These are phyloP conservation scores for Skeletonema costatum DNA, from an alignment of 108 stramenopile species.

Conservation along the genomic window DNA sequence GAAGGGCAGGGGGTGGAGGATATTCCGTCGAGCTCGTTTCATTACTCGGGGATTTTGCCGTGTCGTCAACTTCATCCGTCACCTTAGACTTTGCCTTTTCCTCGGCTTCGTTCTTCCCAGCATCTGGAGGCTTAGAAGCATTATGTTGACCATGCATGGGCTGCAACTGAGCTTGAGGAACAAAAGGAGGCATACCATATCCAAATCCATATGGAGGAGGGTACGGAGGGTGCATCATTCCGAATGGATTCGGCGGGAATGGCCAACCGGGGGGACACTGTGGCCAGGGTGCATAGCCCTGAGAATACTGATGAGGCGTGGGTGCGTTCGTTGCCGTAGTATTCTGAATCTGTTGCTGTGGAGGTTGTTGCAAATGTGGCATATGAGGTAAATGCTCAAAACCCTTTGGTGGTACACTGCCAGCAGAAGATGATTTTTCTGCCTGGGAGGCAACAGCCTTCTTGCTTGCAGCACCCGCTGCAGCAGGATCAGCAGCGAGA, in stretches of 20 bases:
- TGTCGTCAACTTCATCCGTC: too few relatives aligned
- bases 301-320: neutral
- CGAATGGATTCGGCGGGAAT: neutral
- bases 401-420: neutral
- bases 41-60: too few relatives aligned
- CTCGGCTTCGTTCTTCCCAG: too few relatives aligned
- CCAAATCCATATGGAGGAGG: neutral
- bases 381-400: neutral
- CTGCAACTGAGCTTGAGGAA: neutral
- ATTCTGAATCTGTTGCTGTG: neutral
- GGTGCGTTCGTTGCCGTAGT: neutral
- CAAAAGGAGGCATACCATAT: neutral
- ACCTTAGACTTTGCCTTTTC: too few relatives aligned
- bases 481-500: neutral
- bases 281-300: neutral
- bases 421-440: neutral
- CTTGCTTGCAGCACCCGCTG: neutral
- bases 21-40: too few relatives aligned
- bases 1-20: too few relatives aligned
- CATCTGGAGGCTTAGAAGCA: neutral
- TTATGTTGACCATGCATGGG: neutral
- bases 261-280: neutral
- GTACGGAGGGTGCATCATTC: neutral
- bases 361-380: neutral
- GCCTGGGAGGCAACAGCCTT: neutral